Conservation (phyloP, 1,139 yeast species). For the Tardiomyces digboiensis region DNA sequence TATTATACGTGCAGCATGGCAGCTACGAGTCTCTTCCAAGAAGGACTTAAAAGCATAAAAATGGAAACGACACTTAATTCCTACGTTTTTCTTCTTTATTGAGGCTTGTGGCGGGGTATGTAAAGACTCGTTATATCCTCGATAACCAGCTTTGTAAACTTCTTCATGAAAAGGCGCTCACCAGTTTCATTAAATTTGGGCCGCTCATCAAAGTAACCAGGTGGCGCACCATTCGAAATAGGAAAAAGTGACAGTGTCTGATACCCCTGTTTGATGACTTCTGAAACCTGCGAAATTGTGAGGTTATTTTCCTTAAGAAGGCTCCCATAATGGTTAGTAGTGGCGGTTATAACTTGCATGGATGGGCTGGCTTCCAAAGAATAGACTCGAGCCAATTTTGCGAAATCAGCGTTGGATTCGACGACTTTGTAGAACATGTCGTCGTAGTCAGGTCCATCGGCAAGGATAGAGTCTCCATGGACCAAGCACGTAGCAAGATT, state of each 20-base stretch:
- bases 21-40: too few species aligned
- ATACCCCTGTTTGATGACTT: slow-evolving; percentile 20
- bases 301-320: slow-evolving; percentile 8
- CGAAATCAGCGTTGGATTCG: slow-evolving; percentile 17
- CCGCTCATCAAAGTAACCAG: slow-evolving; percentile 5
- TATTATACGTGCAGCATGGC: too few species aligned
- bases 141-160: slow-evolving; percentile 15
- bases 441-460: slow-evolving; percentile 23
- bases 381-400: slow-evolving; percentile 9
- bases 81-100: not conserved
- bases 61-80: too few species aligned
- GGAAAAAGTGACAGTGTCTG: slow-evolving; percentile 16
- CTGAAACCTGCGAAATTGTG: slow-evolving; percentile 14
- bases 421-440: slow-evolving; percentile 26
- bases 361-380: slow-evolving; percentile 11
- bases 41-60: too few species aligned
- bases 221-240: not conserved
- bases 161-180: slow-evolving; percentile 15
- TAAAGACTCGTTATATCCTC: slow-evolving; percentile 11
- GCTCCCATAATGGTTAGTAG: slow-evolving; percentile 19
- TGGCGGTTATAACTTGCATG: slow-evolving; percentile 15
- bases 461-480: slow-evolving; percentile 24
- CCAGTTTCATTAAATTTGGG: slow-evolving; percentile 18
- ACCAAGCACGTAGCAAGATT: slow-evolving; percentile 23
- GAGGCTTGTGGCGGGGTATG: not conserved